phyloP scores from a whole-genome alignment of 192 early-diverging fungal genomes.

The Radiomyces spectabilis region DNA sequence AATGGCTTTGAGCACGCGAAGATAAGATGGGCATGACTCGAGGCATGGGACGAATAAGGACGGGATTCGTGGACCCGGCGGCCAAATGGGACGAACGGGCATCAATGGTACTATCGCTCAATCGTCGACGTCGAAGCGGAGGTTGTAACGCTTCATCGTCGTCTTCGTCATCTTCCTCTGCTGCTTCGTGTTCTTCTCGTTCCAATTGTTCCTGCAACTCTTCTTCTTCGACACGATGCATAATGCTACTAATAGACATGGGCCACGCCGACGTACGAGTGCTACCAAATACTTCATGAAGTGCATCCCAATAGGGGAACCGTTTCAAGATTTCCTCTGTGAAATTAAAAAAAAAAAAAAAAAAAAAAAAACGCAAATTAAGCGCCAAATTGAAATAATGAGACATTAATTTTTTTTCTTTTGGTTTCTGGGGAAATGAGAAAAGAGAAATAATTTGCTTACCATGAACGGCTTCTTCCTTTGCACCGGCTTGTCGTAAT shows the following conservation, averaged over 20 bases:
- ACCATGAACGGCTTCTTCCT: conserved; percentile 20
- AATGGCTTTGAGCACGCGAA: not conserved
- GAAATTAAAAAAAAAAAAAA: not conserved
- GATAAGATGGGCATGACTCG: conserved; percentile 4
- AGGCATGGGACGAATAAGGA: conserved; percentile 11
- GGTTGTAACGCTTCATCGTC: not conserved
- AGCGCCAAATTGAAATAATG: no score
- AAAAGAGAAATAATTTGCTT: conserved; percentile 9
- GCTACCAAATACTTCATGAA: conserved; percentile 16
- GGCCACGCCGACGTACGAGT: conserved; percentile 13
- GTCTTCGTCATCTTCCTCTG: conserved; percentile 1
- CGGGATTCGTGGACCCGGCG: not conserved
- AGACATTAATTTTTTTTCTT: conserved; percentile 1
- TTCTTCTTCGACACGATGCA: conserved; percentile 17
- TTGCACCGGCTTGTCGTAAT: conserved; percentile 12
- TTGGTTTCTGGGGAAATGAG: no score
- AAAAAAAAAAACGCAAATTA: no score
- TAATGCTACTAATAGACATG: conserved; percentile 24
- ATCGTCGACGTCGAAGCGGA: not conserved
- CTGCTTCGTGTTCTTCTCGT: not conserved
- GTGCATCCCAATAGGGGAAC: conserved; percentile 24
- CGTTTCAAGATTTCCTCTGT: conserved; percentile 21
- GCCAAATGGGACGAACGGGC: not conserved
- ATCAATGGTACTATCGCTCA: conserved; percentile 2
- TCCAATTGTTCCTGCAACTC: conserved; percentile 5